Evolutionary conservation across 2,329 filamentous ascomycete species (phyloP).

Genomic region (Xylaria sp.): DNA sequence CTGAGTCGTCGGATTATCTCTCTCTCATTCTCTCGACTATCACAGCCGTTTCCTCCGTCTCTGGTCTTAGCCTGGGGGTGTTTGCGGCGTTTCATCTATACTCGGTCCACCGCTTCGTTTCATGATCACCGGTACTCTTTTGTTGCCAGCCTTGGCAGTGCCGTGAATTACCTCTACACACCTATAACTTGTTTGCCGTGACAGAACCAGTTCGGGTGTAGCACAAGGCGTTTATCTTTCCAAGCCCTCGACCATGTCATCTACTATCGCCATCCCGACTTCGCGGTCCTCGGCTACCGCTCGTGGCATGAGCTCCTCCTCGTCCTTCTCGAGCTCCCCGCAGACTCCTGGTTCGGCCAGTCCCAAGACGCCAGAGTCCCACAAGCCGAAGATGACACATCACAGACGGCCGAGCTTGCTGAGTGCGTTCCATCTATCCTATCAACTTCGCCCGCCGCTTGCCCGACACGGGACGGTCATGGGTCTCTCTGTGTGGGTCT

Average conservation of each 20-base stretch:
- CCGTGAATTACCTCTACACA: conserved; percentile 18
- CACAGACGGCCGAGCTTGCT: conserved; percentile 70
- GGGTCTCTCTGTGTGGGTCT: conserved; percentile 36
- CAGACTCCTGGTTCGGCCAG: conserved; percentile 57
- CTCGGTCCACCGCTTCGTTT: conserved; percentile 30
- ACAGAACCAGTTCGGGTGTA: conserved; percentile 6
- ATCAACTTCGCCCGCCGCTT: not conserved
- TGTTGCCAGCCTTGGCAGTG: conserved; percentile 13
- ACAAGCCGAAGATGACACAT: conserved; percentile 60
- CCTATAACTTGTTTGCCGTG: conserved; percentile 5
- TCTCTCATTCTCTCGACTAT: conserved; percentile 7
- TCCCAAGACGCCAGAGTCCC: conserved; percentile 56
- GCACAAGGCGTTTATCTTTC: not conserved
- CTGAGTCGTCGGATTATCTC: conserved; percentile 5
- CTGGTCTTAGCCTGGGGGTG: conserved; percentile 16
- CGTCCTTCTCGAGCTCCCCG: conserved; percentile 67
- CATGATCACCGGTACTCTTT: conserved; percentile 24
- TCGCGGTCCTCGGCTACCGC: conserved; percentile 52
- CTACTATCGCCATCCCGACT: conserved; percentile 75
- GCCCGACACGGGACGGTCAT: not conserved
- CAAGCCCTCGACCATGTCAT: conserved; percentile 63
- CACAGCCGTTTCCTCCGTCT: conserved; percentile 6
- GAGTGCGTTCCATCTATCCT: conserved; percentile 57
- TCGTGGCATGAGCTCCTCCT: conserved; percentile 61
- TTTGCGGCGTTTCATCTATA: conserved; percentile 32